Evolutionary conservation across 1,139 yeast species (phyloP).

Genomic region (Zygoascus meyerae): DNA sequence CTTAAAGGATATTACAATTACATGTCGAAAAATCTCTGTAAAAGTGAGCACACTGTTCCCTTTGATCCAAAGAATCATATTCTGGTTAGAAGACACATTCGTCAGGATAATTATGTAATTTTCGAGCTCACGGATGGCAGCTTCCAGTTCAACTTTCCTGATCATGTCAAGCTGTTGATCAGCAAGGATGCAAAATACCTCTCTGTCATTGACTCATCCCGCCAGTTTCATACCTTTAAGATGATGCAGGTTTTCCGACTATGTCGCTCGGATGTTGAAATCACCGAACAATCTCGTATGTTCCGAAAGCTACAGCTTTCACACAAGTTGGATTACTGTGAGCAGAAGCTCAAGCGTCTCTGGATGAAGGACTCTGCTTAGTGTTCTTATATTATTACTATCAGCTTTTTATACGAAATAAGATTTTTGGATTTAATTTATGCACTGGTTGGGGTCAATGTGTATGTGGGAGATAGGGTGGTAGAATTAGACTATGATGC

Average conservation of each 20-base stretch:
- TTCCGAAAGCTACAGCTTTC: conserved; percentile 4
- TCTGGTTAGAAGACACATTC: conserved; percentile 73
- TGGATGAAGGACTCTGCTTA: conserved; percentile 4
- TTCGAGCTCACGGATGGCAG: conserved; percentile 91
- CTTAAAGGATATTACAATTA: conserved; percentile 30
- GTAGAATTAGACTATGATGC: no score
- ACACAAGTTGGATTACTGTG: conserved; percentile 9
- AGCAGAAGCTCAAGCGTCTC: conserved; percentile 8
- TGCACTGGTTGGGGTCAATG: no score
- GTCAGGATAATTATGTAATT: conserved; percentile 53
- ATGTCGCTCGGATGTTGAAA: conserved; percentile 3
- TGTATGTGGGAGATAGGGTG: no score
- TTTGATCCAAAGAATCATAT: conserved; percentile 30
- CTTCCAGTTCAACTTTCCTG: conserved; percentile 90
- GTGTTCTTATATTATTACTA: neutral
- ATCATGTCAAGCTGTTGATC: conserved; percentile 76
- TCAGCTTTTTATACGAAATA: neutral
- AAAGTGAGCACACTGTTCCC: conserved; percentile 2
- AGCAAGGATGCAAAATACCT: conserved; percentile 16
- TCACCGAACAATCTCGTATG: conserved; percentile 2
- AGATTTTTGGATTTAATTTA: neutral
- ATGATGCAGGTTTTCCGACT: conserved; percentile 10
- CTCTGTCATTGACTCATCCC: conserved; percentile 18
- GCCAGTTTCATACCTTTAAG: conserved; percentile 11
- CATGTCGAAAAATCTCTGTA: conserved; percentile 23